phyloP scores from a whole-genome alignment of 1,284 basidiomycete genomes.

The Dichomitus squalens region DNA sequence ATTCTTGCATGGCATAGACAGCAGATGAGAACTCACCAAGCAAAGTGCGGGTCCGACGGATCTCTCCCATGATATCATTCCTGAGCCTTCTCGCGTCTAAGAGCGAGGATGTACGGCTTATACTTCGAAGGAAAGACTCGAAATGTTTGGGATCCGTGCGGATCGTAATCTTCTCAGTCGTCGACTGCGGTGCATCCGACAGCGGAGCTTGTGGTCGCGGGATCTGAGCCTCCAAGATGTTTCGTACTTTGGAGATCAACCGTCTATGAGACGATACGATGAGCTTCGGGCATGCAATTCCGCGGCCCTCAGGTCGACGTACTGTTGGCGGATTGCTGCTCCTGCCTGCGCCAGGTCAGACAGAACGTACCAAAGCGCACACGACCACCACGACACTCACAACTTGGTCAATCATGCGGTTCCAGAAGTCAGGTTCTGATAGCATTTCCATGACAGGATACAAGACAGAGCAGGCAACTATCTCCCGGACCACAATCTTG shows the following conservation, averaged over 20 bases:
- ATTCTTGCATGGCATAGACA: neutral
- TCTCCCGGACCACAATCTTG: conserved; percentile 77
- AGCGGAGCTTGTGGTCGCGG: conserved; percentile 50
- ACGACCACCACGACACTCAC: conserved; percentile 46
- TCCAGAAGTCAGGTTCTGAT: conserved; percentile 96
- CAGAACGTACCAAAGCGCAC: conserved; percentile 1
- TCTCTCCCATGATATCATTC: conserved; percentile 88
- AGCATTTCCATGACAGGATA: conserved; percentile 91
- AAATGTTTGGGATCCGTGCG: conserved; percentile 81
- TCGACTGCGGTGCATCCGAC: conserved; percentile 37
- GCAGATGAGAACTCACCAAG: conserved; percentile 52
- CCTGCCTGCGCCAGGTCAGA: conserved; percentile 62
- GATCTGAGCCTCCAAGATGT: conserved; percentile 80
- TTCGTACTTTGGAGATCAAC: conserved; percentile 82
- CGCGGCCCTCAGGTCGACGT: conserved; percentile 32
- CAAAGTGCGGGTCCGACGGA: conserved; percentile 72
- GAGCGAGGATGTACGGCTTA: conserved; percentile 79
- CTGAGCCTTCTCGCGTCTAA: conserved; percentile 88
- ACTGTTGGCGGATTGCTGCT: conserved; percentile 90
- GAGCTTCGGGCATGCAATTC: neutral
- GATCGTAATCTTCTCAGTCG: conserved; percentile 73
- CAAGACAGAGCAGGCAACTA: conserved; percentile 81
- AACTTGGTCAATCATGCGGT: conserved; percentile 87
- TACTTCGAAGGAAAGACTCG: conserved; percentile 86
- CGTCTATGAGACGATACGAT: conserved; percentile 47